Evolutionary conservation across 1,139 yeast genomes (phyloP), one percentile per base, ranked within the genome.

Genomic region (Kodamaea ohmeri): DNA sequence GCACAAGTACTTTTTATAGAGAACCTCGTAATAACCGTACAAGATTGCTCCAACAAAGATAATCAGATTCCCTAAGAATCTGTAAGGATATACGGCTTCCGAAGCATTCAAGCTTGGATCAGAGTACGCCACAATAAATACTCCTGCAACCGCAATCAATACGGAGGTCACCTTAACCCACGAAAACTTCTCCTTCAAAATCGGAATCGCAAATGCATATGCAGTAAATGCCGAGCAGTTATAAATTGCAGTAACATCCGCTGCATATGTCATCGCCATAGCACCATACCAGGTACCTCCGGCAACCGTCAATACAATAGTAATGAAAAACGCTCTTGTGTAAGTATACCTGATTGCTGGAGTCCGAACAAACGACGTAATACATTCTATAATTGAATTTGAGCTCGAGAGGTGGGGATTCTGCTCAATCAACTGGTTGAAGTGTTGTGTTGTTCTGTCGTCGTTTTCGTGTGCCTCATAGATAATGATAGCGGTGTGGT

Each of bases 141-240:
- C 95, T 6, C 96, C 96, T 7, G 70, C 43, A 20, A 86, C 64
- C 6, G 95, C 94, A 25, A 83, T 65, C 1, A 78, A 48, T 8
- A 88, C 96, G n/a, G 90, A 78, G 29, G 70, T 56, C 6, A 80
- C 72, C 56, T 87, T 88, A 41, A 78, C 60, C 71, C 79, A 71
- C 1, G 84, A 74, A 49, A 86, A 78, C 35, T 62, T 66, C 51
- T 88, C 96, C 28, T 71, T 62, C 37, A 88, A 67, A 31, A 88
- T 60, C 2, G 90, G 87, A 20, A 88, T 81, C 2, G 95, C 89
- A 61, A 88, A 87, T 4, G 87, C 77, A 53, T 88, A 83, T 0
- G 96, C 96, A 5, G 90, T 83, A 56, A 88, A 87, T 0, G 95
- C 95, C 9, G 90, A 82, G 54, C 95, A 86, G 62, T 88, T 88